Percentiles rank a stretch among this genome's conserved stretches.
phyloP scores from a whole-genome alignment of 2,329 filamentous ascomycete genomes.

The Microdochium paspali region DNA sequence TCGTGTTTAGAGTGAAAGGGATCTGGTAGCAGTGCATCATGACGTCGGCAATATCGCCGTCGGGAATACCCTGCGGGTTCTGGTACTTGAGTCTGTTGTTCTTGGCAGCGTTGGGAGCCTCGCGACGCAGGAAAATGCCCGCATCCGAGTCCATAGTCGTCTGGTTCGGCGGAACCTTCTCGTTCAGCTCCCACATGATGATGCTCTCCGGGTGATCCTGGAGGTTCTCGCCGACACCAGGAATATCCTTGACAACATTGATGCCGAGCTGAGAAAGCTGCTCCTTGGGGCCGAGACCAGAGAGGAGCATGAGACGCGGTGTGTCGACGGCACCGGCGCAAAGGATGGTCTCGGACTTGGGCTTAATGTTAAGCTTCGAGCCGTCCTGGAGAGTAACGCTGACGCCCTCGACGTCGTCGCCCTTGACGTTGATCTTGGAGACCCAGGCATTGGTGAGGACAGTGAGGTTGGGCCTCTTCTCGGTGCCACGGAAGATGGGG shows the following conservation, averaged over 20 bases:
- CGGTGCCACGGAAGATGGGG: constrained; percentile 75
- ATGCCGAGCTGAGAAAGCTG: constrained; percentile 46
- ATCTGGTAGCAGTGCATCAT: constrained; percentile 99
- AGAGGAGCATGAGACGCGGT: constrained; percentile 54
- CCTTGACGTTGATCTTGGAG: constrained; percentile 64
- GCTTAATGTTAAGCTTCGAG: constrained; percentile 43
- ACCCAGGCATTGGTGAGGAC: constrained; percentile 85
- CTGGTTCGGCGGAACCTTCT: constrained; percentile 66
- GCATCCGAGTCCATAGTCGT: constrained; percentile 90
- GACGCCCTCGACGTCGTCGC: constrained; percentile 64
- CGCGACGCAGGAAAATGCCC: constrained; percentile 77
- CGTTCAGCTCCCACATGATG: constrained; percentile 69
- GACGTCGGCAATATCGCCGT: constrained; percentile 71
- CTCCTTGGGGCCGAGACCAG: constrained; percentile 44
- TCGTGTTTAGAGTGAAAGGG: constrained; percentile 80
- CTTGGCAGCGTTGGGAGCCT: constrained; percentile 58
- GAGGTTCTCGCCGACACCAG: constrained; percentile 52
- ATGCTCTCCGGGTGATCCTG: constrained; percentile 52
- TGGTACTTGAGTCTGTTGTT: constrained; percentile 28
- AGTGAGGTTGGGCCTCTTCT: constrained; percentile 75
- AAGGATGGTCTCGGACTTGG: constrained; percentile 69
- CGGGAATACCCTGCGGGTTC: constrained; percentile 39
- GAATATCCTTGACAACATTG: constrained; percentile 44
- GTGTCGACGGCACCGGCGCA: constrained; percentile 77
- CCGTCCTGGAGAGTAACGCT: constrained; percentile 52